Evolutionary conservation across 106 monocot species (phyloP).

Genomic region (Dioscorea zingiberensis): DNA sequence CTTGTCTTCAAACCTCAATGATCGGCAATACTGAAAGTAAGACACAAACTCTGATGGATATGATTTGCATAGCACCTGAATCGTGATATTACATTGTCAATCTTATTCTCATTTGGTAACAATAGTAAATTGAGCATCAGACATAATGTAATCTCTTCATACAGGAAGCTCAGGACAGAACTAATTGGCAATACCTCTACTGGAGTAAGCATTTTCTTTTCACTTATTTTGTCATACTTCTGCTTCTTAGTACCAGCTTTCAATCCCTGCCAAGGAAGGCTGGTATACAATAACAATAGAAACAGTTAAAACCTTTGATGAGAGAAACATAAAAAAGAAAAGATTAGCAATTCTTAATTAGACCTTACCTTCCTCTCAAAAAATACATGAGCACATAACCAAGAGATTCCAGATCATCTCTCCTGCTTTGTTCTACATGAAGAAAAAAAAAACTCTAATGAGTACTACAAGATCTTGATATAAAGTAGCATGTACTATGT

Average conservation of each 20-base stretch:
- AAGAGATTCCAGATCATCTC: slow-evolving; percentile 86
- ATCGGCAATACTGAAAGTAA: slow-evolving; percentile 77
- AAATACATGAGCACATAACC: slow-evolving; percentile 44
- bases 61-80: slow-evolving; percentile 27
- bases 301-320: not conserved
- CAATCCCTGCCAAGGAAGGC: slow-evolving; percentile 93
- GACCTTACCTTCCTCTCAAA: slow-evolving; percentile 29
- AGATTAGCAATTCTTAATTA: not conserved
- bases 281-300: slow-evolving; percentile 8
- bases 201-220: slow-evolving; percentile 91
- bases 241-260: slow-evolving; percentile 96
- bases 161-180: not conserved
- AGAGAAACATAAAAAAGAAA: not conserved
- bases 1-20: slow-evolving; percentile 67
- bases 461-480: no score
- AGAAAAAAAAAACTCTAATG: not conserved
- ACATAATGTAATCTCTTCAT: no score
- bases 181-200: slow-evolving; percentile 52
- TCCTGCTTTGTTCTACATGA: slow-evolving; percentile 46
- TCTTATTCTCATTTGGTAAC: no score
- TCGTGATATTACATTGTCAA: not conserved
- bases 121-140: no score
- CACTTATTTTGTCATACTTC: slow-evolving; percentile 93
- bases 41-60: slow-evolving; percentile 54
- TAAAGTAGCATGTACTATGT: not conserved